A percentile compares a stretch with the other conserved stretches of the same genome.
Conservation (phyloP, 352 stramenopile species). For the Pseudoperonospora humuli region DNA sequence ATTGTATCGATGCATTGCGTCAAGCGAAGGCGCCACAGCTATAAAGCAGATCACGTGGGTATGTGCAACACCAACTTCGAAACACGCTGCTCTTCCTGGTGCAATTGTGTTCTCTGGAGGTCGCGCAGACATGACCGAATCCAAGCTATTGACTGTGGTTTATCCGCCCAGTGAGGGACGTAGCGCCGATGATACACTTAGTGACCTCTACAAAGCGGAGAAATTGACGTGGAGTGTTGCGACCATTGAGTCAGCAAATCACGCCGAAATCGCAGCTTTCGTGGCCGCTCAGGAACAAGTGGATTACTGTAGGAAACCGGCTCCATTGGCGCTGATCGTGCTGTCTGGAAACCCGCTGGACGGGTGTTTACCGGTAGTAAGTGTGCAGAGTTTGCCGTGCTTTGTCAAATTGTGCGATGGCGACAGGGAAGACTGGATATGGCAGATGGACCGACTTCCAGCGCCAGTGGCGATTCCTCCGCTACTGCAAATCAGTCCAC, state of each 20-base stretch:
- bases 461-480: constrained; percentile 28
- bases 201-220: constrained; percentile 46
- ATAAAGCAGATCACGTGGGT: constrained; percentile 57
- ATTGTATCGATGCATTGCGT: constrained; percentile 20
- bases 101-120: constrained; percentile 46
- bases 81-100: constrained; percentile 37
- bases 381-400: constrained; percentile 55
- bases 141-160: constrained; percentile 35
- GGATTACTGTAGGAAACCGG: constrained; percentile 37
- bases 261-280: constrained; percentile 45
- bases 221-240: constrained; percentile 45
- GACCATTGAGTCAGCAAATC: constrained; percentile 36
- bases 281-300: constrained; percentile 43
- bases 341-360: constrained; percentile 71
- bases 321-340: constrained; percentile 53
- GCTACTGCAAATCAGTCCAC: constrained; percentile 42
- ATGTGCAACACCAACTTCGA: constrained; percentile 48
- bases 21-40: constrained; percentile 4
- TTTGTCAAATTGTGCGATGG: constrained; percentile 44
- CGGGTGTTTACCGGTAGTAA: constrained; percentile 49
- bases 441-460: constrained; percentile 34
- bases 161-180: constrained; percentile 26
- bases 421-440: constrained; percentile 70
- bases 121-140: constrained; percentile 9
- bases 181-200: constrained; percentile 41